Percentiles rank a stretch among this genome's conserved stretches.
These are phyloP conservation scores for Magnaporthales sp. DNA, from an alignment of 2,329 filamentous ascomycete genomes.

Conservation along the genomic window DNA sequence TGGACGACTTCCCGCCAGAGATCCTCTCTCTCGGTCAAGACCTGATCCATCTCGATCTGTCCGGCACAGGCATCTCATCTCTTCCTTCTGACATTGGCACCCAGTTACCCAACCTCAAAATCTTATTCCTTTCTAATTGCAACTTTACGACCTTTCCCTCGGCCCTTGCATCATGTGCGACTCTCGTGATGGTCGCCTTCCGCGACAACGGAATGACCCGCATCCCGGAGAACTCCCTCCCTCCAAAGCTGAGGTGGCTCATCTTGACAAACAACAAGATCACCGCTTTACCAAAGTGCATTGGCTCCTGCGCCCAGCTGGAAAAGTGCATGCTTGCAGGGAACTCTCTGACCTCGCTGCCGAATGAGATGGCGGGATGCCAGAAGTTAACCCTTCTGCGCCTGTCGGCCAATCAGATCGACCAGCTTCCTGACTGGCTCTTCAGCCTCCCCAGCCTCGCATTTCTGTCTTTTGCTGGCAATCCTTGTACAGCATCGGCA, in stretches of 20 bases:
- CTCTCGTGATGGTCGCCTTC: slow-evolving; percentile 41
- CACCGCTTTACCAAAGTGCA: slow-evolving; percentile 26
- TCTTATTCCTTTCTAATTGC: slow-evolving; percentile 38
- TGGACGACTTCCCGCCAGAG: slow-evolving; percentile 28
- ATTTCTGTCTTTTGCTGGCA: slow-evolving; percentile 38
- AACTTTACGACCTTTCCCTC: slow-evolving; percentile 31
- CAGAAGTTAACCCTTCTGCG: slow-evolving; percentile 32
- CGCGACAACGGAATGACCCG: slow-evolving; percentile 33
- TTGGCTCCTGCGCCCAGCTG: slow-evolving; percentile 31
- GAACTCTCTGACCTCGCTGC: slow-evolving; percentile 30
- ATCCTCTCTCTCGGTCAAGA: slow-evolving; percentile 30
- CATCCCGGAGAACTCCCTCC: slow-evolving; percentile 30
- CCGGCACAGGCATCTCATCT: slow-evolving; percentile 30
- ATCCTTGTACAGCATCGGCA: slow-evolving; percentile 26
- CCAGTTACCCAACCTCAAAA: slow-evolving; percentile 31
- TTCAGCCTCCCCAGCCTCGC: slow-evolving; percentile 34
- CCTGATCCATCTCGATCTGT: slow-evolving; percentile 39
- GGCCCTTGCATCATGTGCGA: slow-evolving; percentile 30
- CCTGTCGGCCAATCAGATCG: slow-evolving; percentile 31
- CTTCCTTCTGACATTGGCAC: slow-evolving; percentile 28
- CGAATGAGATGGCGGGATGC: slow-evolving; percentile 32
- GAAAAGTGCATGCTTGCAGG: slow-evolving; percentile 42
- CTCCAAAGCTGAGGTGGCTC: slow-evolving; percentile 34
- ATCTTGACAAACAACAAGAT: slow-evolving; percentile 38
- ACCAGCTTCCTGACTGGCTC: slow-evolving; percentile 31